Conservation (phyloP, 2,329 filamentous ascomycete genomes). For the Epichloe hybrida region DNA sequence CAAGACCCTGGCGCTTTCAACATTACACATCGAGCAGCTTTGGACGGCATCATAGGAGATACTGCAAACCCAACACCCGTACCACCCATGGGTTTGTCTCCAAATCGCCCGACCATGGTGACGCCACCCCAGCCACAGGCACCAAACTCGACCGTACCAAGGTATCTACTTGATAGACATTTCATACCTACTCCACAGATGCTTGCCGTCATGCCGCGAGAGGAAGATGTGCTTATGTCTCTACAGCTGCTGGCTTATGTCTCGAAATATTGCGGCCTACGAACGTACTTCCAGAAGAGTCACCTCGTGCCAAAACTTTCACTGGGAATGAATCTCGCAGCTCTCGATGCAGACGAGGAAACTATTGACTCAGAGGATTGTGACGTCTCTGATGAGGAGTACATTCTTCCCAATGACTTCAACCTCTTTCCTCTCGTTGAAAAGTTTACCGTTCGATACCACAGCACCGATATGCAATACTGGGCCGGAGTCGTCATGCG, state of each 20-base stretch:
- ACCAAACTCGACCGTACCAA: conserved; percentile 57
- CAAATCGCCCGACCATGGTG: conserved; percentile 54
- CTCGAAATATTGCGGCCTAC: conserved; percentile 94
- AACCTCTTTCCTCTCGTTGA: conserved; percentile 98
- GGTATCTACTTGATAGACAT: conserved; percentile 66
- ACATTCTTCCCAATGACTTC: conserved; percentile 82
- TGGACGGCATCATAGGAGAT: conserved; percentile 76
- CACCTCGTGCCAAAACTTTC: conserved; percentile 87
- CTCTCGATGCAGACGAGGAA: conserved; percentile 58
- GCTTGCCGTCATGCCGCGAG: conserved; percentile 82
- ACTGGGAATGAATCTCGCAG: conserved; percentile 71
- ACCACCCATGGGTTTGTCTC: conserved; percentile 58
- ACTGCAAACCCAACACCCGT: conserved; percentile 52
- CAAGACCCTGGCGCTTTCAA: conserved; percentile 86
- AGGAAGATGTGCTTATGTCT: conserved; percentile 97
- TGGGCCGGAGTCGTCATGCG: conserved; percentile 99
- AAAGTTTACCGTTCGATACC: conserved; percentile 92
- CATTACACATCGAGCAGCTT: conserved; percentile 72
- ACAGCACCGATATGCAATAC: conserved; percentile 97
- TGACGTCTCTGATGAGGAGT: conserved; percentile 67
- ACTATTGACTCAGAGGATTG: conserved; percentile 25
- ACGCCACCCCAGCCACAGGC: conserved; percentile 63
- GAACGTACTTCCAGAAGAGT: conserved; percentile 88
- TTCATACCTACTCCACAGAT: conserved; percentile 58
- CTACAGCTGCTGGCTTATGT: conserved; percentile 93